These are phyloP conservation scores for Gossypium davidsonii DNA, from an alignment of 441 rosid species.

Conservation along the genomic window DNA sequence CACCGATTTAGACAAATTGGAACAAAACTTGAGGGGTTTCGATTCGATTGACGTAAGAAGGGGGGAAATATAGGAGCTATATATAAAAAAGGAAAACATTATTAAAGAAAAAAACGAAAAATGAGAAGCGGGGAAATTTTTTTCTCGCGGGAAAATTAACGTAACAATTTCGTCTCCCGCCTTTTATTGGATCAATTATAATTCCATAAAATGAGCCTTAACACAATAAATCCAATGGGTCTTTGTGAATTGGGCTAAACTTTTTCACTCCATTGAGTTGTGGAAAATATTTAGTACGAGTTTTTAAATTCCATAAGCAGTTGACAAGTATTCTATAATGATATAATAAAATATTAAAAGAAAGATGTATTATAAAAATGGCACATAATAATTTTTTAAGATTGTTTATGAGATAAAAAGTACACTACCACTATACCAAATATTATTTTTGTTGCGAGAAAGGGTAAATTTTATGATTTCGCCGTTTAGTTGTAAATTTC, in stretches of 20 bases:
- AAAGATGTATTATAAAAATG: too few species aligned
- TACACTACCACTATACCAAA: too few species aligned
- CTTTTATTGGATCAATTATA: neutral
- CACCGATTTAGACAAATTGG: neutral
- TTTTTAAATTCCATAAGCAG: too few species aligned
- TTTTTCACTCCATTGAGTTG: too few species aligned
- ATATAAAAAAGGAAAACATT: neutral
- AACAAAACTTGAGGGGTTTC: neutral
- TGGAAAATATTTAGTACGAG: too few species aligned
- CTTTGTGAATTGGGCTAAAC: neutral
- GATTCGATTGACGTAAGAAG: neutral
- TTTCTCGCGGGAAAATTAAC: constrained; percentile 27
- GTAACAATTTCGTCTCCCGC: constrained; percentile 31
- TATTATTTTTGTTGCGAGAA: too few species aligned
- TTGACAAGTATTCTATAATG: too few species aligned
- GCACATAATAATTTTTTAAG: too few species aligned
- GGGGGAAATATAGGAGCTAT: neutral
- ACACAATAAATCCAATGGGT: neutral
- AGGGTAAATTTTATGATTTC: too few species aligned
- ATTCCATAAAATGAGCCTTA: neutral
- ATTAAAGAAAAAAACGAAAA: neutral
- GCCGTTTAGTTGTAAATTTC: too few species aligned
- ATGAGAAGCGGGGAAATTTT: constrained; percentile 2
- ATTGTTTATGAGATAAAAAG: too few species aligned
- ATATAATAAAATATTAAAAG: too few species aligned